Evolutionary conservation across 108 stramenopile species (phyloP).

Genomic region (Nitzschia sp.): DNA sequence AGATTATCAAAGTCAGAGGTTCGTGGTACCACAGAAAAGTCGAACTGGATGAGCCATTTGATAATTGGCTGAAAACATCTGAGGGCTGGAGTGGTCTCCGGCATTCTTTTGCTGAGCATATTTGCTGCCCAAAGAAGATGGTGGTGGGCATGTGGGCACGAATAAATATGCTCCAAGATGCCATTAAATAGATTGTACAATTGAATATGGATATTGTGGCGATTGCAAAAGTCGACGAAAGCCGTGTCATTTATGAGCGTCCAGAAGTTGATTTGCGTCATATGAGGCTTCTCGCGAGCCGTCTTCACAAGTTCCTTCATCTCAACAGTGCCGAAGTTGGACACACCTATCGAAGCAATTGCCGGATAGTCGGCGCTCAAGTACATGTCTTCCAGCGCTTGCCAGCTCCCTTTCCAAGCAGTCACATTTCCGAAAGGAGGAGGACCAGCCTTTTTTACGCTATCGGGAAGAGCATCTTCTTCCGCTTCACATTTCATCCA

Average conservation of each 20-base stretch:
- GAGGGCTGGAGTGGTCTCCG: constrained; percentile 9
- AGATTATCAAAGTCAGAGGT: constrained; percentile 31
- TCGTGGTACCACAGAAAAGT: constrained; percentile 45
- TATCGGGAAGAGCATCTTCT: constrained; percentile 54
- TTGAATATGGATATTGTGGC: constrained; percentile 55
- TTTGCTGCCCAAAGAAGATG: constrained; percentile 32
- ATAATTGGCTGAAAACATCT: constrained; percentile 28
- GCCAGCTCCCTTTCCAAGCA: constrained; percentile 74
- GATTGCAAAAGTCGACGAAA: constrained; percentile 37
- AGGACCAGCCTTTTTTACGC: constrained; percentile 64
- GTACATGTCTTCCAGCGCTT: constrained; percentile 74
- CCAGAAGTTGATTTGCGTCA: constrained; percentile 73
- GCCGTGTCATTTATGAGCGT: constrained; percentile 50
- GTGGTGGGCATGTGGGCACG: constrained; percentile 39
- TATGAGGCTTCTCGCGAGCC: constrained; percentile 47
- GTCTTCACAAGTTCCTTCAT: constrained; percentile 41
- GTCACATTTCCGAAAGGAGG: constrained; percentile 65
- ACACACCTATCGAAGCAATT: constrained; percentile 71
- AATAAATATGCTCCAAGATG: constrained; percentile 18
- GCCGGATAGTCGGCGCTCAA: constrained; percentile 18
- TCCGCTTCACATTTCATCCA: constrained; percentile 85
- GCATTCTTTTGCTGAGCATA: background rate
- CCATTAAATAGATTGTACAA: constrained; percentile 79
- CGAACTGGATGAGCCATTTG: constrained; percentile 40
- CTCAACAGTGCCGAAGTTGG: constrained; percentile 68